Base-by-base conservation (phyloP, 495 filamentous ascomycete genomes). In the Talaromyces wortmannii region DNA sequence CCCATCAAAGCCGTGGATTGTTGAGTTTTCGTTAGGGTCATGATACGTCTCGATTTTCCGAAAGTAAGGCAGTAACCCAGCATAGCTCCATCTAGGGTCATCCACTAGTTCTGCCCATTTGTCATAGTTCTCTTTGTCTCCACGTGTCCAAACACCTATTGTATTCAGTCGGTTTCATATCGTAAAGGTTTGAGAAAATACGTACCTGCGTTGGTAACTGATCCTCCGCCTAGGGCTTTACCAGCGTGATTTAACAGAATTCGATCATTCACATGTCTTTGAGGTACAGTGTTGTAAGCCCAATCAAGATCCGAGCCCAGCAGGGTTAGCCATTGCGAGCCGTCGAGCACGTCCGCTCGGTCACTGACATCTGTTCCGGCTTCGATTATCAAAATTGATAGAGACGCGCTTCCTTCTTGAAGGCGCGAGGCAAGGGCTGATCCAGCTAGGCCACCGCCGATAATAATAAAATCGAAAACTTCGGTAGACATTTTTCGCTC, bases 361-460 rank as follows among this genome's bases (percentile, higher is more conserved):
- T 7, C 7, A 42, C 13, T 42, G 7, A 42, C 7, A 32, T 68
- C 61, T 18, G 55, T 50, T 7, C 68, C 68, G 10, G 63, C 65
- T 59, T 71, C 65, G 6, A 70, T 18, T 11, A 71, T 43, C 0
- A 63, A 23, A 16, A 71, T 58, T 10, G 55, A 58, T 7, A 55
- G 50, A 7, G 31, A 7, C 5, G 65, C 64, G 17, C 58, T 47
- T n/a, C n/a, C n/a, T 7, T 44, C 15, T 50, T 64, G 53, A 4
- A 68, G 57, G 8, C 67, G 65, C 6, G 65, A 71, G n/a, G 74
- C 72, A 23, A 76, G 49, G n/a, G 68, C 68, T 49, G 66, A 76
- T 36, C 64, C 77, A 0, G 69, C 64, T 3, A 70, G 69, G 10
- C 76, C 76, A 8, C 75, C 77, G 64, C 71, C 71, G 5, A 66